These are phyloP conservation scores for Echites panduratus DNA, from an alignment of 257 asterid species.

Conservation along the genomic window DNA sequence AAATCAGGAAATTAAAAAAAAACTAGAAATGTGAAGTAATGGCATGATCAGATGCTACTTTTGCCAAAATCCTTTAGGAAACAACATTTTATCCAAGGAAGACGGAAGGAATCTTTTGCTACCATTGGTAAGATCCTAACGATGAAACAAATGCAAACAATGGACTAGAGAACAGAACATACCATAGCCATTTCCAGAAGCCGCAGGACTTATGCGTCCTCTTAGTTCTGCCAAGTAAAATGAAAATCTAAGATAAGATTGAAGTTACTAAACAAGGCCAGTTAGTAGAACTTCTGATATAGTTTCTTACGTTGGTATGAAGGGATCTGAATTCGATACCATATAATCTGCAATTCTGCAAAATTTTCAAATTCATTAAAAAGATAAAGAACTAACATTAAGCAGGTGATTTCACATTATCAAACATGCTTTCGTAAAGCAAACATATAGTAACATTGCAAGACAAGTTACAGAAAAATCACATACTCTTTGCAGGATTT, in stretches of 20 bases:
- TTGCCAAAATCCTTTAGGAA: not conserved
- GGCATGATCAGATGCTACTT: not conserved
- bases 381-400: not conserved
- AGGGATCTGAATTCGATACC: constrained; percentile 55
- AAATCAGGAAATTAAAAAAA: not conserved
- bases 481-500: constrained; percentile 78
- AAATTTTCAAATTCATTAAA: constrained; percentile 16
- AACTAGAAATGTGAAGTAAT: not conserved
- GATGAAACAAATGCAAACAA: not conserved
- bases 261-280: constrained; percentile 1
- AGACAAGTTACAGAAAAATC: not conserved
- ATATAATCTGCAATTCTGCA: constrained; percentile 67
- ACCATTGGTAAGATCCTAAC: too few relatives aligned
- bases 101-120: too few relatives aligned
- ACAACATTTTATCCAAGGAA: not conserved
- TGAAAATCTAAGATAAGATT: constrained; percentile 1
- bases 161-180: constrained; percentile 13
- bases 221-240: constrained; percentile 36
- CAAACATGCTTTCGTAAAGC: not conserved
- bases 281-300: constrained; percentile 1
- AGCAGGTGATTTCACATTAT: not conserved
- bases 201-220: constrained; percentile 41
- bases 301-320: constrained; percentile 57
- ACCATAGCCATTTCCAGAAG: constrained; percentile 81
- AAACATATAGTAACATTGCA: not conserved